These are phyloP conservation scores for Candida sakaeoensis DNA, from an alignment of 805 yeast genomes.

Conservation along the genomic window DNA sequence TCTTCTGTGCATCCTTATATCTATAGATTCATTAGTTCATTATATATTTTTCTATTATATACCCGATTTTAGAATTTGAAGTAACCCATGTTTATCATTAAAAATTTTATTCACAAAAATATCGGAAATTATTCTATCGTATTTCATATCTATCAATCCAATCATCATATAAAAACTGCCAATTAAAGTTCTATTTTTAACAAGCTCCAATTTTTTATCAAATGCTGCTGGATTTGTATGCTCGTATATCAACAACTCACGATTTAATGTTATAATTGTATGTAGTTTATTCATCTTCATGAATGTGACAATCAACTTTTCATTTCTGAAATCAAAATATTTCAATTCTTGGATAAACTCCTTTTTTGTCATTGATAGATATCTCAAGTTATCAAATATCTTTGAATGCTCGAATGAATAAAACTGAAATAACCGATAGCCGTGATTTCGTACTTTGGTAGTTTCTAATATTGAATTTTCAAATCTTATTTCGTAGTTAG, in stretches of 20 bases:
- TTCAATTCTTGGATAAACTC: constrained; percentile 25
- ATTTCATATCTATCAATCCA: constrained; percentile 30
- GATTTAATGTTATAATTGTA: constrained; percentile 26
- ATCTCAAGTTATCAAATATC: constrained; percentile 25
- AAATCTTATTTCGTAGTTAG: not conserved
- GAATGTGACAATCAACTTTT: constrained; percentile 21
- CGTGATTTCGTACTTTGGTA: constrained; percentile 24
- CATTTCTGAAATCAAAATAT: constrained; percentile 19
- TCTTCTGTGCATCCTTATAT: constrained; percentile 92
- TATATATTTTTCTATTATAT: not conserved
- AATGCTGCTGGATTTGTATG: constrained; percentile 5
- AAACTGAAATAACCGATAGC: constrained; percentile 20
- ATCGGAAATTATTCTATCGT: constrained; percentile 20
- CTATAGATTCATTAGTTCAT: constrained; percentile 35
- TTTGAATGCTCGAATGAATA: constrained; percentile 13
- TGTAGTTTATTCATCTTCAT: constrained; percentile 30
- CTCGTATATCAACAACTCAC: constrained; percentile 15
- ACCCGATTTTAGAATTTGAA: constrained; percentile 11
- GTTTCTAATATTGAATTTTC: constrained; percentile 8
- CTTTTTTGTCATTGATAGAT: constrained; percentile 24
- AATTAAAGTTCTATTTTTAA: constrained; percentile 23
- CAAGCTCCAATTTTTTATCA: not conserved
- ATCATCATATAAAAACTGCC: constrained; percentile 38
- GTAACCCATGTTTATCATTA: constrained; percentile 29
- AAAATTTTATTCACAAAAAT: constrained; percentile 20